Percentiles rank a stretch among this genome's conserved stretches.
Evolutionary conservation across 2,329 filamentous ascomycete species (phyloP).

Genomic region (Sarocladiaceae sp.): DNA sequence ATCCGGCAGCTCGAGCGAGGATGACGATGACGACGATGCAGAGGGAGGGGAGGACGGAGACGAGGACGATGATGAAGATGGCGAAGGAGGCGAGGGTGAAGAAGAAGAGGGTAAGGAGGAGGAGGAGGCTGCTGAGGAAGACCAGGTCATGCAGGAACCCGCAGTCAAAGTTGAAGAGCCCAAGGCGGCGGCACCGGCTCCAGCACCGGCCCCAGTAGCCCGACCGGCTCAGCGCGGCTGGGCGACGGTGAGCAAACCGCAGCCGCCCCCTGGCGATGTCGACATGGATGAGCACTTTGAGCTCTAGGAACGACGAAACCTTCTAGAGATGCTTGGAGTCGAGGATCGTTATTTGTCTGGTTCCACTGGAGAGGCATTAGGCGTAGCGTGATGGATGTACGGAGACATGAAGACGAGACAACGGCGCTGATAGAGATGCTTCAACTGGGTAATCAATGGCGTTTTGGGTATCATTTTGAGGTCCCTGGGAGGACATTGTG

Average conservation of each 20-base stretch:
- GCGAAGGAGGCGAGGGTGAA: conserved; percentile 26
- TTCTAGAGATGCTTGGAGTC: no score
- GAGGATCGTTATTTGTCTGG: no score
- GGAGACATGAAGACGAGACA: no score
- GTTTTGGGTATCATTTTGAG: no score
- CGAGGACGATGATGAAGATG: conserved; percentile 32
- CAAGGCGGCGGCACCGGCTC: neutral
- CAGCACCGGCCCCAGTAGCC: neutral
- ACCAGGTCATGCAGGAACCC: conserved; percentile 12
- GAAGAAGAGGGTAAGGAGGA: conserved; percentile 22
- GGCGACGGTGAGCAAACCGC: conserved; percentile 9
- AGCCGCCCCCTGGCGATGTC: conserved; percentile 3
- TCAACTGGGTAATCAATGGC: no score
- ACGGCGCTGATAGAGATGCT: no score
- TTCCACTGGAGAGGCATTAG: no score
- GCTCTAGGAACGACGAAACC: neutral
- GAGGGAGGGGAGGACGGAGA: conserved; percentile 36
- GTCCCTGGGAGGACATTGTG: no score
- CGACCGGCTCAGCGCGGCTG: conserved; percentile 8
- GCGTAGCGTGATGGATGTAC: no score
- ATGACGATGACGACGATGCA: conserved; percentile 47
- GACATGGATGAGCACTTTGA: conserved; percentile 11
- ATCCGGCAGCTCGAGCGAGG: conserved; percentile 43
- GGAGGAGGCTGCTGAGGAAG: conserved; percentile 15
- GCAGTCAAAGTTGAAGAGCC: conserved; percentile 3